phyloP scores from a whole-genome alignment of 106 monocot species.

The Iris macrosiphon region DNA sequence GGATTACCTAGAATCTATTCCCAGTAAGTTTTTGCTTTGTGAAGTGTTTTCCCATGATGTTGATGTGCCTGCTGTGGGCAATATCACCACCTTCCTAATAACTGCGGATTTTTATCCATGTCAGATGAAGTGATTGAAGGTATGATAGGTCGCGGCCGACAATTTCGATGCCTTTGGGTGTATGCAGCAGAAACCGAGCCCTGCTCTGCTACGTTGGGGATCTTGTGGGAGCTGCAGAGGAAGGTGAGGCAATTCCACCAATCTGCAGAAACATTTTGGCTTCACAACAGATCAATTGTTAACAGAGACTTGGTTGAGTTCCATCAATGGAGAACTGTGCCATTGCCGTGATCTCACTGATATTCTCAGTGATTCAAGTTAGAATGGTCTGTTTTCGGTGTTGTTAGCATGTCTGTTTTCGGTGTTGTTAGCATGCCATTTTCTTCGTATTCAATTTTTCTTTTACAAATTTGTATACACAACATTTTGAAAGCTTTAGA shows the following conservation, averaged over 20 bases:
- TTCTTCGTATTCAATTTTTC: too few species aligned
- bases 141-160: slow-evolving; percentile 66
- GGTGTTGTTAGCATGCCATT: too few species aligned
- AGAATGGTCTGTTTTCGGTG: too few species aligned
- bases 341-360: slow-evolving; percentile 75
- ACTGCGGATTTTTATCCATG: background rate
- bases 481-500: too few species aligned
- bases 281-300: slow-evolving; percentile 75
- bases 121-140: slow-evolving; percentile 73
- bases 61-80: too few species aligned
- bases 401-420: too few species aligned
- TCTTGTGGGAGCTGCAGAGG: slow-evolving; percentile 82
- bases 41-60: too few species aligned
- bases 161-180: slow-evolving; percentile 78
- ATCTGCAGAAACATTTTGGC: slow-evolving; percentile 93
- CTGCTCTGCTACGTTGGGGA: slow-evolving; percentile 77
- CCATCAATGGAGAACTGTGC: slow-evolving; percentile 70
- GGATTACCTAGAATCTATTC: slow-evolving; percentile 75
- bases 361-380: too few species aligned
- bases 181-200: slow-evolving; percentile 70
- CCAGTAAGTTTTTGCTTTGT: slow-evolving; percentile 62
- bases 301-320: slow-evolving; percentile 77
- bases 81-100: too few species aligned
- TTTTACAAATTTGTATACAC: too few species aligned
- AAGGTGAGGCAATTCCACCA: slow-evolving; percentile 87